phyloP scores from a whole-genome alignment of 2,329 filamentous ascomycete genomes.

The Aspergillus sergii region DNA sequence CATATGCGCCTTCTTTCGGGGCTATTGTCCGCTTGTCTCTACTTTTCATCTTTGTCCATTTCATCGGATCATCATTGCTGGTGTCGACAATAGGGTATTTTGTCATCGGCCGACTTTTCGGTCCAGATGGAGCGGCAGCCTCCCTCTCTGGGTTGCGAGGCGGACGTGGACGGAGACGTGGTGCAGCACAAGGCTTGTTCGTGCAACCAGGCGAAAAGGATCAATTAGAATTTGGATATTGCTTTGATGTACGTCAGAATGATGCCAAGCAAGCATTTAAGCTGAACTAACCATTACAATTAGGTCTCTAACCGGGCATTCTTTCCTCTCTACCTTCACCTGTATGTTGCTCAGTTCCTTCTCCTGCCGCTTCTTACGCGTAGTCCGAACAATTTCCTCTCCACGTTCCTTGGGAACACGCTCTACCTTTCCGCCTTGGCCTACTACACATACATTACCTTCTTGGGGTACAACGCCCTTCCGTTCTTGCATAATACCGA shows the following conservation, averaged over 20 bases:
- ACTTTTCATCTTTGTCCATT: conserved; percentile 59
- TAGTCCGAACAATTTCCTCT: conserved; percentile 43
- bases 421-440: conserved; percentile 67
- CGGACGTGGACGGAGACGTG: conserved; percentile 51
- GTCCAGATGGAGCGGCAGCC: conserved; percentile 52
- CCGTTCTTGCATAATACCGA: conserved; percentile 70
- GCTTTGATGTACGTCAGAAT: conserved; percentile 61
- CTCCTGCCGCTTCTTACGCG: conserved; percentile 61
- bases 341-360: conserved; percentile 69
- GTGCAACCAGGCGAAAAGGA: conserved; percentile 58
- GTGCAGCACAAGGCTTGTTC: conserved; percentile 59
- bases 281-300: background rate
- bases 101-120: conserved; percentile 63
- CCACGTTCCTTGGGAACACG: conserved; percentile 64
- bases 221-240: conserved; percentile 70
- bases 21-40: conserved; percentile 52
- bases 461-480: conserved; percentile 69
- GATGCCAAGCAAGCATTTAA: too few relatives aligned
- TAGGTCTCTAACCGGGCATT: conserved; percentile 67
- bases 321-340: conserved; percentile 67
- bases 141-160: conserved; percentile 50
- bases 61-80: conserved; percentile 61
- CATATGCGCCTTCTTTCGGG: conserved; percentile 51
- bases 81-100: conserved; percentile 67
- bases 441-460: conserved; percentile 70